Base-by-base conservation (phyloP, 2,329 filamentous ascomycete species). In the Fusarium chaquense region DNA sequence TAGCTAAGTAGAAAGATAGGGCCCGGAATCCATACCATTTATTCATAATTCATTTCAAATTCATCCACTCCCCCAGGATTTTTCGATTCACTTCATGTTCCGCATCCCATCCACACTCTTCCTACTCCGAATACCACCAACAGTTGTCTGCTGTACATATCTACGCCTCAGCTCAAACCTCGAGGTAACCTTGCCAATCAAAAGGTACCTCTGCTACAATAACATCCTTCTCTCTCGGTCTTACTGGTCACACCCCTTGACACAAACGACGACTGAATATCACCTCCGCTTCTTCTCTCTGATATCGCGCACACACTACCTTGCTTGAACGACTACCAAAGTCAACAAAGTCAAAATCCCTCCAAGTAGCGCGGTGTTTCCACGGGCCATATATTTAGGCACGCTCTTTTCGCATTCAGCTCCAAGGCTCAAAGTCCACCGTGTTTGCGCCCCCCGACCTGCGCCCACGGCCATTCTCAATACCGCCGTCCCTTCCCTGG, bases 231-330 rank as follows among this genome's bases (percentile, higher is more conserved):
- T 38, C 40, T 26, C 36, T 61, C 54, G 53, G 67, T 61, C 66
- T 63, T 62, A 65, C 71, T 60, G 58, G 62, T 45, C 62, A 67
- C 58, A 64, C 58, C 60, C 52, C 49, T 47, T 52, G 58, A 51
- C 38, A 49, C 52, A 60, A 65, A 58, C 63, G 59, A 69, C 58
- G 50, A 58, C 60, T 59, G 52, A 46, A 65, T 45, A 58, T 50
- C 57, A 53, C 52, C 51, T 60, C 49, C 60, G 44, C 54, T 58
- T 63, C 61, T 59, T 45, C 33, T 62, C 49, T 65, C 53, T 60
- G 55, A 64, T 54, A 65, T 73, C 70, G 67, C 69, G 62, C 71
- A 70, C 47, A 47, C 47, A 35, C 33, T 40, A 28, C 24, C 46
- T 58, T 36, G 44, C 41, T 46, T 22, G 41, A 36, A 56, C 43